Base-by-base conservation (phyloP, 2,329 filamentous ascomycete genomes). In the Stromatinia cepivora region DNA sequence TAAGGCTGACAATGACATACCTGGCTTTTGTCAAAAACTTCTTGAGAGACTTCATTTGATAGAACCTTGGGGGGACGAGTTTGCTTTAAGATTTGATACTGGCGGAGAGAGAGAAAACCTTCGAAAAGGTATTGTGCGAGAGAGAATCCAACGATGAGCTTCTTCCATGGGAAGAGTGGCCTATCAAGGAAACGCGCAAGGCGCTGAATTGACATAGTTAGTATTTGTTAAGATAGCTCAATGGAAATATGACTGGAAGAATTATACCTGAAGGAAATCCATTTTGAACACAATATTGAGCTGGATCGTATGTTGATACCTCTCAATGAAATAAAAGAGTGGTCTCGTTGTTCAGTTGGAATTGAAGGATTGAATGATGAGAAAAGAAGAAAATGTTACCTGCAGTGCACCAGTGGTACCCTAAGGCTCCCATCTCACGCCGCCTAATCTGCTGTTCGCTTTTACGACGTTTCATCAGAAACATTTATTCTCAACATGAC, bases 101-200 rank as follows among this genome's bases (percentile, higher is more conserved):
- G 95, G 70, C 95, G 92, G 75, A 92, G 84, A 36, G 93, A 93
- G 66, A 99, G 88, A 82, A 94, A 92, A 57, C 92, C 89, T 81
- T 99, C 95, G 78, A 99, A 90, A 67, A 93, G 82, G 80, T 92
- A 98, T 79, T 99, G 93, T 71, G 91, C 93, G 76, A 98, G 80
- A 42, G 93, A 97, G 83, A 99, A 99, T 77, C 93, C 92, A 76
- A 98, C 87, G 77, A 99, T 94, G 76, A 99, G 88, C 80, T 89
- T 91, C 88, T 97, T 99, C 95, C 95, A 99, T 68, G 95, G 94
- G 83, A 98, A 97, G 78, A 92, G 85, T 70, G 94, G 94, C 78
- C 92, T 89, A 84, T 99, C 95, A 77, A 98, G 90, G 81, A 91
- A 89, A 80, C 88, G 88, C 79, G 93, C 92, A 75, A 98, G 89